phyloP scores from a whole-genome alignment of 1,139 yeast species.

The Geotrichum candidum region DNA sequence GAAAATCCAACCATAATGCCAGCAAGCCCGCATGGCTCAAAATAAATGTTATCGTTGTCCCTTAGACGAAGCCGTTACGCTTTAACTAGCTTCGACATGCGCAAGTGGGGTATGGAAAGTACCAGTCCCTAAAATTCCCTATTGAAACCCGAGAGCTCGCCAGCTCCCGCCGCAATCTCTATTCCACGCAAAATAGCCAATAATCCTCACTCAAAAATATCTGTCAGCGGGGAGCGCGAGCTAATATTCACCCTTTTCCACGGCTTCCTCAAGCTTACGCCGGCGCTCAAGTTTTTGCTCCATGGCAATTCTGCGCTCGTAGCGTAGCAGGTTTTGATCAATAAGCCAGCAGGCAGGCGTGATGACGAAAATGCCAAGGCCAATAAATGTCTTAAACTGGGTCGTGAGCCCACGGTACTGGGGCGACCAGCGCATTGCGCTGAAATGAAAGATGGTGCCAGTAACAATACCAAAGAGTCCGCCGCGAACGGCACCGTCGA shows the following conservation, averaged over 20 bases:
- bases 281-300: slow-evolving; percentile 23
- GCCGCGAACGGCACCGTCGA: slow-evolving; percentile 27
- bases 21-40: no score
- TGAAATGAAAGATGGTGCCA: slow-evolving; percentile 25
- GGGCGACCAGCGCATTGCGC: slow-evolving; percentile 24
- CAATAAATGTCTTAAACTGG: slow-evolving; percentile 30
- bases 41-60: no score
- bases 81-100: no score
- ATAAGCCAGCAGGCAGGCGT: slow-evolving; percentile 29
- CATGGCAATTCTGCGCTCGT: slow-evolving; percentile 26
- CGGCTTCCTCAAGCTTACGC: slow-evolving; percentile 26
- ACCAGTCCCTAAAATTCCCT: no score
- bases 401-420: slow-evolving; percentile 25
- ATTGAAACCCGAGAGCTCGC: no score
- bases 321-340: slow-evolving; percentile 25
- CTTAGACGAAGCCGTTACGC: no score
- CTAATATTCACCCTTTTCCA: slow-evolving; percentile 27
- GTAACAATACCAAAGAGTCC: slow-evolving; percentile 25
- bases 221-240: no score
- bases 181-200: background rate
- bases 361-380: slow-evolving; percentile 27
- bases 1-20: no score
- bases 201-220: background rate
- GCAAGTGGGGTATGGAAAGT: no score
- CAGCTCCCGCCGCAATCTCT: background rate